A percentile compares a stretch with the other conserved stretches of the same genome.
Conservation (phyloP, 1,284 basidiomycete genomes). For the Tilletiopsis washingtonensis region DNA sequence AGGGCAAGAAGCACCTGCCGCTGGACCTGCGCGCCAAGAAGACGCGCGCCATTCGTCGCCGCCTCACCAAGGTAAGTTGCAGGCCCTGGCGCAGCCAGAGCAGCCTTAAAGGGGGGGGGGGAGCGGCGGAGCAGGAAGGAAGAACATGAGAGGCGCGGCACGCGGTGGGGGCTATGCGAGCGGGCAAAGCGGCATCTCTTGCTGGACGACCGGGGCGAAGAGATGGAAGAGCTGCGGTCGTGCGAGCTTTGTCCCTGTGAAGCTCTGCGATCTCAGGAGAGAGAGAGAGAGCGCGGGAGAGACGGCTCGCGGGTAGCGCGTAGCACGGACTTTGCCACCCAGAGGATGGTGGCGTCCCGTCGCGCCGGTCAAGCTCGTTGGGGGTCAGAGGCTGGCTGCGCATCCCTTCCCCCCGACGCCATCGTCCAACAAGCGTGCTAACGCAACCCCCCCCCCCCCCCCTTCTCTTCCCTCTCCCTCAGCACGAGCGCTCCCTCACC, state of each 20-base stretch:
- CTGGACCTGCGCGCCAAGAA: constrained; percentile 97
- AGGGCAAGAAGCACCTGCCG: constrained; percentile 90
- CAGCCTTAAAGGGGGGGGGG: background rate
- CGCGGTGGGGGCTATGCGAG: no score
- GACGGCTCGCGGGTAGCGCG: background rate
- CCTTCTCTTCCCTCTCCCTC: background rate
- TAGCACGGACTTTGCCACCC: no score
- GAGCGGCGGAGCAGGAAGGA: background rate
- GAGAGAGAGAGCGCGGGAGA: no score
- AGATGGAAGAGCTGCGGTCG: no score
- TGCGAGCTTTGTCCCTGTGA: no score
- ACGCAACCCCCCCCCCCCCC: background rate
- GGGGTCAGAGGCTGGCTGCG: no score
- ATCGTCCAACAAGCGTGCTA: background rate
- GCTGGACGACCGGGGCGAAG: no score
- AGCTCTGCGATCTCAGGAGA: no score
- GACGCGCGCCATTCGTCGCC: constrained; percentile 95
- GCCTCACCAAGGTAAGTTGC: constrained; percentile 75
- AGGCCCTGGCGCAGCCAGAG: background rate
- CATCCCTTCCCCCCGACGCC: background rate
- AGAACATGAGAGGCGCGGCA: background rate
- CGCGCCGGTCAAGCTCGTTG: no score
- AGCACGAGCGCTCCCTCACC: constrained; percentile 40
- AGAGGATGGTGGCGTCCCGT: no score
- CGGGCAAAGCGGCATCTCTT: no score